Evolutionary conservation across 2,329 filamentous ascomycete species (phyloP).

Genomic region (Neofusicoccum ribis): DNA sequence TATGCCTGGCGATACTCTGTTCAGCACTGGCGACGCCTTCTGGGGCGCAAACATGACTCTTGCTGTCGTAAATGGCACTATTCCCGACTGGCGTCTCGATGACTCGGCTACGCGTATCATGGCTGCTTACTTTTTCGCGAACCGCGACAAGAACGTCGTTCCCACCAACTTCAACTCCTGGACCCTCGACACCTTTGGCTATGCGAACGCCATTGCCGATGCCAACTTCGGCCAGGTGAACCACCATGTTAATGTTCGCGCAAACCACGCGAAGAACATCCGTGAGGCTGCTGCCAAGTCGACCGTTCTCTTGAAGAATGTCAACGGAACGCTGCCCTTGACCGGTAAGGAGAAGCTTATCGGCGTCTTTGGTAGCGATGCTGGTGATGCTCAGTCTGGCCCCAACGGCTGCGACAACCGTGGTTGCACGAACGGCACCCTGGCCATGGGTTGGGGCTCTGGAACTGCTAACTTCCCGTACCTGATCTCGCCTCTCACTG

Average conservation of each 20-base stretch:
- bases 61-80: constrained; percentile 82
- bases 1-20: constrained; percentile 83
- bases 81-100: constrained; percentile 83
- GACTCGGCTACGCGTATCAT: constrained; percentile 88
- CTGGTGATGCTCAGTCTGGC: constrained; percentile 46
- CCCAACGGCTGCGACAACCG: constrained; percentile 50
- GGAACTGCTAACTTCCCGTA: constrained; percentile 61
- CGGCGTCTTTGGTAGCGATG: constrained; percentile 53
- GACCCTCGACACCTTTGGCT: constrained; percentile 74
- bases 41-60: constrained; percentile 89
- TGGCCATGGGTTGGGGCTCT: constrained; percentile 50
- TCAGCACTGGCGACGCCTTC: constrained; percentile 70
- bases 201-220: constrained; percentile 62
- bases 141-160: constrained; percentile 52
- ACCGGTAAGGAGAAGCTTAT: constrained; percentile 48
- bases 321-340: constrained; percentile 44
- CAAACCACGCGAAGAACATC: constrained; percentile 70
- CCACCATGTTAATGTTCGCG: constrained; percentile 79
- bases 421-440: constrained; percentile 47
- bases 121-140: constrained; percentile 65
- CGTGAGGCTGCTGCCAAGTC: constrained; percentile 76
- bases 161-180: constrained; percentile 86
- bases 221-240: constrained; percentile 69
- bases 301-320: constrained; percentile 79
- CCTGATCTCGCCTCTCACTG: constrained; percentile 64